These are phyloP conservation scores for Melocanna baccifera DNA, from an alignment of 176 grass and related monocot genomes.

Conservation along the genomic window DNA sequence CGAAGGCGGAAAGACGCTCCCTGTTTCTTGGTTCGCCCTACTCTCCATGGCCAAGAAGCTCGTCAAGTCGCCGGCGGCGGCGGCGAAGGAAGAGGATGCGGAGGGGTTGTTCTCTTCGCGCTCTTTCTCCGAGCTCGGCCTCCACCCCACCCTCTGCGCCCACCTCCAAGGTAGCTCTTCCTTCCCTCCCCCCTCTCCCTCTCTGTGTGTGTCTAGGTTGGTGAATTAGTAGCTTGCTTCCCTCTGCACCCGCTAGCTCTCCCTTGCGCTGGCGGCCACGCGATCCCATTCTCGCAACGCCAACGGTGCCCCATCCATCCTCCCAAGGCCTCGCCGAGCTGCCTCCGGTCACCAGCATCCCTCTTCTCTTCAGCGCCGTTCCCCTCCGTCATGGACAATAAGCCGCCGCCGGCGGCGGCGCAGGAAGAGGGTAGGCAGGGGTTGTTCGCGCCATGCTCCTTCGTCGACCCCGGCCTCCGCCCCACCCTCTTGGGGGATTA, in stretches of 20 bases:
- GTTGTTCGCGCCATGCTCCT: slow-evolving; percentile 63
- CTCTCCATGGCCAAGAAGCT: slow-evolving; percentile 42
- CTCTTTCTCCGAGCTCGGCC: slow-evolving; percentile 64
- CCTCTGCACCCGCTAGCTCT: background rate
- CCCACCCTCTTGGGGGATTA: slow-evolving; percentile 13
- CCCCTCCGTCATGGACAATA: no score
- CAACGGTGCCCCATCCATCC: background rate
- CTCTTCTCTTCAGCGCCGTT: no score
- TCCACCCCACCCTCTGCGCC: slow-evolving; percentile 60
- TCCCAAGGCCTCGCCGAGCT: background rate
- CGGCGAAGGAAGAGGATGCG: background rate
- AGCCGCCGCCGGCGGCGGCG: no score
- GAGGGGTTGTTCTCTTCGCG: slow-evolving; percentile 65
- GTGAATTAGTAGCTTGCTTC: background rate
- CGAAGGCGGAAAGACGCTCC: background rate
- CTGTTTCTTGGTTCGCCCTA: background rate
- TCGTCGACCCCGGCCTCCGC: slow-evolving; percentile 69
- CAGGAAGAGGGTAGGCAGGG: slow-evolving; percentile 14
- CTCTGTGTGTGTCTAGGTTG: background rate
- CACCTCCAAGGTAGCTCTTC: slow-evolving; percentile 59
- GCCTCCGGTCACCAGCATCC: no score
- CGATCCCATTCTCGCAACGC: background rate
- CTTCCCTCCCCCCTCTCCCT: background rate
- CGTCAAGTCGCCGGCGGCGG: slow-evolving; percentile 11
- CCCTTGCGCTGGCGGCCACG: background rate